Evolutionary conservation across 2,329 filamentous ascomycete species (phyloP), one percentile per base, ranked within the genome.

Genomic region (Aspergillus ochraceus): DNA sequence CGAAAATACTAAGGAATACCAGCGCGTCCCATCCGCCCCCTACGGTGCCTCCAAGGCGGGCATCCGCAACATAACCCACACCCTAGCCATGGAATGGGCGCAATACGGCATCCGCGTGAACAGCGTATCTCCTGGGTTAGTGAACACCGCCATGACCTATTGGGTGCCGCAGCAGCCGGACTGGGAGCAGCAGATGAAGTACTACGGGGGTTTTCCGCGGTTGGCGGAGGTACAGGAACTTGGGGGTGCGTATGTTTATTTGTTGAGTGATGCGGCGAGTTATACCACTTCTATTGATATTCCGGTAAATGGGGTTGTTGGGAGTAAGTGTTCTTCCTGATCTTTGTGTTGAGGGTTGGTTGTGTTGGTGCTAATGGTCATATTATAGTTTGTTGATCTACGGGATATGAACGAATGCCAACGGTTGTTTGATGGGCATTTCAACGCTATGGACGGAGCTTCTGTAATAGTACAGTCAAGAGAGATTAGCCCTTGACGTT

Each of bases 61-160:
- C 0, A 68, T 80, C 1, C 70, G 76, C 12, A 79, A 80, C 59
- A 77, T 80, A 76, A 75, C 75, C 4, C 76, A 78, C 51, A 78
- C 76, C 0, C 55, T 91, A 10, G 88, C 88, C 0, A 88, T 86
- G 0, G 89, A 92, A 73, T 91, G 88, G 88, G 87, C 86, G 0
- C 75, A 79, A 2, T 81, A 87, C 68, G 88, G 89, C 1, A 89
- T 92, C 61, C 76, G 88, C 2, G 87, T 90, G 6, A 92, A 92
- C 66, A 84, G 80, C 17, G 80, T 92, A 36, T 68, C 61, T 1
- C 62, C 66, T 0, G 64, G 66, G 2, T 60, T 67, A 4, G 66
- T 68, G 0, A 61, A 68, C 4, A 68, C 66, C 0, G 74, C 73
- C 3, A 81, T 81, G 79, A 81, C 79, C 2, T 81, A 82, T 66